Conservation (phyloP, 2,329 filamentous ascomycete species). For the Fusarium begoniae region DNA sequence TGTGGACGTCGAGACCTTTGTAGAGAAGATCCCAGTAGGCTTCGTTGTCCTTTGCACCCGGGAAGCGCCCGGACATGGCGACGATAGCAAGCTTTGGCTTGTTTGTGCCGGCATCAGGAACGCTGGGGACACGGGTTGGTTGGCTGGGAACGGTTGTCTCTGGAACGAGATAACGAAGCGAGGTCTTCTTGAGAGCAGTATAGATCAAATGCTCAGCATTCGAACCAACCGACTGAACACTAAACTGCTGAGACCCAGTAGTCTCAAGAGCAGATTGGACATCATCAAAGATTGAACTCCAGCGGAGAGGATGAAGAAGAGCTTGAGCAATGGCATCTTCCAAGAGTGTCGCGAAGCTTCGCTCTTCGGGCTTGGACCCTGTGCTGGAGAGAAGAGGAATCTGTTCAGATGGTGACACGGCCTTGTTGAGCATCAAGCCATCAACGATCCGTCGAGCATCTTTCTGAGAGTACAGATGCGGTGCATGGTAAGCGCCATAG, state of each 20-base stretch:
- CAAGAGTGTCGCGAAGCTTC: constrained; percentile 20
- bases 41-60: constrained; percentile 66
- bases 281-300: constrained; percentile 17
- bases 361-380: constrained; percentile 2
- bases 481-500: constrained; percentile 32
- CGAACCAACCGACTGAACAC: constrained; percentile 5
- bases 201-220: constrained; percentile 34
- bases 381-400: constrained; percentile 16
- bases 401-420: background rate
- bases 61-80: constrained; percentile 72
- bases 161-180: constrained; percentile 18
- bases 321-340: constrained; percentile 24
- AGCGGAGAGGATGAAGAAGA: constrained; percentile 22
- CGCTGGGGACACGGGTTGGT: fast-evolving
- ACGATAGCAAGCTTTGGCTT: constrained; percentile 61
- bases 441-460: constrained; percentile 17
- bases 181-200: constrained; percentile 30
- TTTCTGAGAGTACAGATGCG: constrained; percentile 25
- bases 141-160: fast-evolving
- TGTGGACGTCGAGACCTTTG: constrained; percentile 71
- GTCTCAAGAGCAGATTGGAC: constrained; percentile 2
- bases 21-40: constrained; percentile 72
- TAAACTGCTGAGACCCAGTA: constrained; percentile 6
- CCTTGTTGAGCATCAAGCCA: background rate
- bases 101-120: background rate